Percentiles rank a stretch among this genome's conserved stretches.
Conservation (phyloP, 2,329 filamentous ascomycete genomes). For the Trichophyton rubrum region DNA sequence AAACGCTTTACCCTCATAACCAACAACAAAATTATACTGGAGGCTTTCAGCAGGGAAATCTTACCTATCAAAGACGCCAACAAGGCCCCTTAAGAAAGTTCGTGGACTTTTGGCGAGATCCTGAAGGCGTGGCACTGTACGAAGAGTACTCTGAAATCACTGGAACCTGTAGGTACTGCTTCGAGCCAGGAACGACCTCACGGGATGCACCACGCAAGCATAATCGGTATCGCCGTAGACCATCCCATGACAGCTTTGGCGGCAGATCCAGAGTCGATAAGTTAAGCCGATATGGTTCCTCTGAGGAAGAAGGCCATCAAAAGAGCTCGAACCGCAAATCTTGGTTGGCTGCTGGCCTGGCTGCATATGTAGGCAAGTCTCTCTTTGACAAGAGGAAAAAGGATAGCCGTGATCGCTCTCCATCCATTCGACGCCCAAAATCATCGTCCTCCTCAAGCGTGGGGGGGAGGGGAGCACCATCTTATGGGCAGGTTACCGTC, state of each 20-base stretch:
- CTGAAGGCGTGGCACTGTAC: slow-evolving; percentile 52
- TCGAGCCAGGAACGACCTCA: slow-evolving; percentile 46
- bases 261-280: slow-evolving; percentile 43
- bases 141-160: slow-evolving; percentile 57
- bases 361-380: slow-evolving; percentile 44
- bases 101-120: slow-evolving; percentile 50
- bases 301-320: slow-evolving; percentile 38
- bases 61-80: slow-evolving; percentile 42
- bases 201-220: slow-evolving; percentile 49
- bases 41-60: slow-evolving; percentile 23
- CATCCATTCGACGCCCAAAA: slow-evolving; percentile 34
- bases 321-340: slow-evolving; percentile 35
- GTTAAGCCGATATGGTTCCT: slow-evolving; percentile 44
- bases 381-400: slow-evolving; percentile 31
- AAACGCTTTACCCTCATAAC: slow-evolving; percentile 12
- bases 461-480: neutral
- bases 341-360: slow-evolving; percentile 43
- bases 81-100: slow-evolving; percentile 44
- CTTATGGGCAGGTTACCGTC: neutral
- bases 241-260: slow-evolving; percentile 36
- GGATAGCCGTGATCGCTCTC: slow-evolving; percentile 13
- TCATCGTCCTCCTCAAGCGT: neutral
- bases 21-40: neutral
- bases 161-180: slow-evolving; percentile 53
- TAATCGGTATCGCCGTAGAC: slow-evolving; percentile 36